Percentiles rank a stretch among this genome's conserved stretches.
phyloP scores from a whole-genome alignment of 2,329 filamentous ascomycete genomes.

The Trichoderma atrobrunneum region DNA sequence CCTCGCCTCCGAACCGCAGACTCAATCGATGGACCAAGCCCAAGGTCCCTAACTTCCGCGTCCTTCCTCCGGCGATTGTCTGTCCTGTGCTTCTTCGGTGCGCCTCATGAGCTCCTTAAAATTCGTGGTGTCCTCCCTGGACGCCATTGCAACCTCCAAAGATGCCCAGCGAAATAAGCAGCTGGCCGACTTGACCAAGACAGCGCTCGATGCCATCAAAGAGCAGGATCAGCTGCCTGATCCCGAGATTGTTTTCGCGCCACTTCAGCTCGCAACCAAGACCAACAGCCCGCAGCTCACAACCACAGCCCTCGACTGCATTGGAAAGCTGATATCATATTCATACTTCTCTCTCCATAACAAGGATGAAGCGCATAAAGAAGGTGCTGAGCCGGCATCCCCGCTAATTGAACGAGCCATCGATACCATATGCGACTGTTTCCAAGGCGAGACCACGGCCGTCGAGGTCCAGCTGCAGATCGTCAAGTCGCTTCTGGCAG shows the following conservation, averaged over 20 bases:
- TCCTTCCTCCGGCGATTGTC: constrained; percentile 14
- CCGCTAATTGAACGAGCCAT: constrained; percentile 96
- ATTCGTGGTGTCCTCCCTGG: constrained; percentile 90
- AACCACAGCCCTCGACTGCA: constrained; percentile 91
- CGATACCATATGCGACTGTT: constrained; percentile 98
- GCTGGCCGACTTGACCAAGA: constrained; percentile 75
- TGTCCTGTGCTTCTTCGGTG: constrained; percentile 25
- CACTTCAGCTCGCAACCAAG: constrained; percentile 84
- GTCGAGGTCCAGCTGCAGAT: constrained; percentile 95
- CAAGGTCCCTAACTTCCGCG: constrained; percentile 16
- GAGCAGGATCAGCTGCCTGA: constrained; percentile 80
- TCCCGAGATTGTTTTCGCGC: constrained; percentile 87
- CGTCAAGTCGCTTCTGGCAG: constrained; percentile 91
- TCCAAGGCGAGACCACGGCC: constrained; percentile 91
- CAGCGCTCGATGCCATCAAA: constrained; percentile 82
- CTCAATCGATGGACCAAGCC: constrained; percentile 20
- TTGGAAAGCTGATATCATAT: constrained; percentile 98
- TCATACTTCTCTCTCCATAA: constrained; percentile 87
- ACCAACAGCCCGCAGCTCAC: constrained; percentile 81
- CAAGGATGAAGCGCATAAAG: constrained; percentile 41
- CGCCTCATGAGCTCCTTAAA: constrained; percentile 82
- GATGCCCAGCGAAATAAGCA: constrained; percentile 86
- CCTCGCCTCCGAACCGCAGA: constrained; percentile 7
- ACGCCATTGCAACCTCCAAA: constrained; percentile 86
- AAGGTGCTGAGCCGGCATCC: constrained; percentile 43